Base-by-base conservation (phyloP, 441 rosid species). In the Eugenia klotzschiana region DNA sequence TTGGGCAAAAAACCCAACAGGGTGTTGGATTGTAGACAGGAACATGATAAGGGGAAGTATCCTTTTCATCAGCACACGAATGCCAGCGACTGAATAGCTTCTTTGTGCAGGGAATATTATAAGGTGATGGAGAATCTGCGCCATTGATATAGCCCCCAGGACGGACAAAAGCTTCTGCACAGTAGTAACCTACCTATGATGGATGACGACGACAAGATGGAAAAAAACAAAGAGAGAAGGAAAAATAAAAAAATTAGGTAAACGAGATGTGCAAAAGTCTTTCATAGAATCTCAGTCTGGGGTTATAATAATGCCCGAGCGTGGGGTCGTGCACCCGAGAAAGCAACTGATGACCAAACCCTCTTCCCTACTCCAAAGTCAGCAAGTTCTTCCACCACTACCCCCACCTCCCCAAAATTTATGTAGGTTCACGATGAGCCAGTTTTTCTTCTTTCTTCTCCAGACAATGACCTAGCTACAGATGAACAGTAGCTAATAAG, bases 311-410 rank as follows among this genome's bases (percentile, higher is more conserved):
- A 18, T 11, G 8, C 13, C 46, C 52, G 55, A 8, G 79, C n/a
- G 56, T 46, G 74, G 72, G 25, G 43, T 74, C 43, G 46, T 12
- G 15, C 15, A 7, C 81, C 81, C 16, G 77, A 20, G 84, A 83
- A 22, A 83, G 84, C 84, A 49, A 83, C 84, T 43, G 27, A 37
- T 83, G 40, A 83, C 84, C 80, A 83, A 83, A 83, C 80, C 72
- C 81, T 54, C 57, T 55, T 27, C 51, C 72, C 79, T 58, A 26
- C 74, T 26, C 83, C 50, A 25, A 81, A 43, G 83, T 41, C 72
- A 81, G 69, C 83, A 41, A 55, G 51, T n/a, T 46, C 49, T 56
- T 49, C 69, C 43, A 56, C 74, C 74, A 33, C 74, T 3, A 33
- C n/a, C 43, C n/a, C 43, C n/a, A n/a, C n/a, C n/a, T n/a, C n/a